Percentiles rank a stretch among this genome's conserved stretches.
phyloP scores from a whole-genome alignment of 306 rosid species.

The Ceratonia siliqua region DNA sequence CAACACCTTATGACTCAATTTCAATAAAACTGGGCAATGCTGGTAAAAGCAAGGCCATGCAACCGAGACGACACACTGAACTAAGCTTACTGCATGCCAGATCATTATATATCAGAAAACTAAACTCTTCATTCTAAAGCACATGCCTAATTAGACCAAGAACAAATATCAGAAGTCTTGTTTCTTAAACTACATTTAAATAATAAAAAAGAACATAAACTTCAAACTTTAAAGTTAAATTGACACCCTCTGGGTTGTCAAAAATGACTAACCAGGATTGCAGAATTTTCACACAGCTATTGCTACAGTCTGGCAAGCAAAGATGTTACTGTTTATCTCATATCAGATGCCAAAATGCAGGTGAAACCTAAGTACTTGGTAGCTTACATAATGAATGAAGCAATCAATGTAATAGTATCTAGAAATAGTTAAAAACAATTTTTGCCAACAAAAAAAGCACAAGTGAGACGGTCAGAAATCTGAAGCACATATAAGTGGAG shows the following conservation, averaged over 20 bases:
- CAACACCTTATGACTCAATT: neutral
- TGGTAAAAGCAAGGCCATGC: neutral
- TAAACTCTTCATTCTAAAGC: conserved; percentile 10
- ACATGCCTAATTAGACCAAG: conserved; percentile 16
- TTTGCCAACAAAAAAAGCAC: neutral
- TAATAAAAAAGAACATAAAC: neutral
- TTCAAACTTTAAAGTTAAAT: neutral
- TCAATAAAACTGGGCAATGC: conserved; percentile 8
- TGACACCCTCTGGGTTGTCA: neutral
- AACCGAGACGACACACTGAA: conserved; percentile 6
- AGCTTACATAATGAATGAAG: neutral
- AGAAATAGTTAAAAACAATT: conserved; percentile 13
- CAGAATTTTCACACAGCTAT: neutral
- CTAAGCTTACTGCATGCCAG: conserved; percentile 4
- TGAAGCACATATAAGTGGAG: neutral
- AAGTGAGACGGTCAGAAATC: neutral
- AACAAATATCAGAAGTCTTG: neutral
- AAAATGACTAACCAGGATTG: neutral
- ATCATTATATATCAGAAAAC: neutral
- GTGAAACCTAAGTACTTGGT: neutral
- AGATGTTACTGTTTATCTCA: neutral
- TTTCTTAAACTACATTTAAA: neutral
- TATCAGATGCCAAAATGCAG: conserved; percentile 16
- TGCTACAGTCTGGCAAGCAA: neutral
- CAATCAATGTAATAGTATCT: conserved; percentile 4